phyloP scores from a whole-genome alignment of 2,329 filamentous ascomycete species.

The Neurospora crassa region DNA sequence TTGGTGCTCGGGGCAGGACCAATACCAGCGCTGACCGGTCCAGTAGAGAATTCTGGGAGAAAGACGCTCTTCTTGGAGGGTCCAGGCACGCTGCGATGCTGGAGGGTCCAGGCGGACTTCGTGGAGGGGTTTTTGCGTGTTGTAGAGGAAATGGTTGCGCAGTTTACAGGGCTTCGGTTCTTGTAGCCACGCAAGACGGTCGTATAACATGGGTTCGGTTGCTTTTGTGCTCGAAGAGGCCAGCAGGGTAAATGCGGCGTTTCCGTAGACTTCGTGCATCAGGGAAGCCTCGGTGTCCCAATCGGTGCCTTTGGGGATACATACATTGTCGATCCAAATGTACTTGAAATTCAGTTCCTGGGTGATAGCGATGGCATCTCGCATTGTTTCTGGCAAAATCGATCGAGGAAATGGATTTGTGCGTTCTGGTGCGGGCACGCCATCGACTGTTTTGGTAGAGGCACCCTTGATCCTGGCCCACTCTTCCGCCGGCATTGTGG shows the following conservation, averaged over 20 bases:
- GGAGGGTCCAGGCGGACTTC: slow-evolving; percentile 14
- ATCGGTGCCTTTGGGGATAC: slow-evolving; percentile 20
- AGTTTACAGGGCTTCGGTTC: slow-evolving; percentile 14
- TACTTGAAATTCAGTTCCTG: slow-evolving; percentile 14
- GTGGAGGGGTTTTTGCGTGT: slow-evolving; percentile 13
- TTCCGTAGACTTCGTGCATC: slow-evolving; percentile 21
- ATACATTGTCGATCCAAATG: slow-evolving; percentile 20
- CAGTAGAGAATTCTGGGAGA: slow-evolving; percentile 19
- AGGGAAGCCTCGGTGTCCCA: slow-evolving; percentile 18
- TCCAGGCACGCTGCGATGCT: slow-evolving; percentile 17
- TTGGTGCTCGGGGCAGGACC: slow-evolving; percentile 17
- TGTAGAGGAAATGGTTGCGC: slow-evolving; percentile 15
- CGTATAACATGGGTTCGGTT: slow-evolving; percentile 14
- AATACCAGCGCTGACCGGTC: slow-evolving; percentile 18
- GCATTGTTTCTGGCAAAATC: slow-evolving; percentile 17
- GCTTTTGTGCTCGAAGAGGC: slow-evolving; percentile 18
- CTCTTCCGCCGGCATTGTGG: slow-evolving; percentile 14
- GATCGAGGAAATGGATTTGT: slow-evolving; percentile 11
- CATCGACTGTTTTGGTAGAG: slow-evolving; percentile 16
- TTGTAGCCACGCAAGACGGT: slow-evolving; percentile 16
- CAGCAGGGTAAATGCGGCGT: slow-evolving; percentile 18
- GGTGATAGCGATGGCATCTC: slow-evolving; percentile 16
- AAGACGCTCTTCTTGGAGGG: slow-evolving; percentile 19
- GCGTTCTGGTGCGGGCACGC: slow-evolving; percentile 16
- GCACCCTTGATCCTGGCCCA: slow-evolving; percentile 19